Evolutionary conservation across 1,284 basidiomycete species (phyloP), one percentile per base, ranked within the genome.

Genomic region (Ustilago trichophora): DNA sequence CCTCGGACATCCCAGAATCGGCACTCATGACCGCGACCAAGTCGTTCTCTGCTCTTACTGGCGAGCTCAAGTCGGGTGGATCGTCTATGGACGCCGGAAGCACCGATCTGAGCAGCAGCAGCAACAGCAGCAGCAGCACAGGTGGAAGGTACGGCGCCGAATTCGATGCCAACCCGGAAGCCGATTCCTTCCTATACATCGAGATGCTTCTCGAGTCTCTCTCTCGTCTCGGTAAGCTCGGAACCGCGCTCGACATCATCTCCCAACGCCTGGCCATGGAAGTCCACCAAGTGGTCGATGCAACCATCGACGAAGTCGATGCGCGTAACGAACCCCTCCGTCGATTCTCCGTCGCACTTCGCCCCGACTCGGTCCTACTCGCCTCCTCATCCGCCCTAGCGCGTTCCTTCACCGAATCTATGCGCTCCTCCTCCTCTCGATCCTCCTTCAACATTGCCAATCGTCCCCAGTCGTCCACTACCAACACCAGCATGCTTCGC

Each of bases 181-280:
- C 88, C 16, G 92, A 98, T 81, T 93, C 92, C 0, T 99, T 97
- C 82, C 83, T 88, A 5, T 98, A 98, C 81, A 90, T 98, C 70
- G 96, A 98, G 83, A 92, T 89, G 16, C 85, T 99, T 3, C 85
- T 98, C 18, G 96, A 99, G 82, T 91, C 93, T 10, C 85, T 98
- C 10, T 90, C 93, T 10, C 89, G 92, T 3, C 85, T 99, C 8
- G 95, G 94, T 13, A 91, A 91, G 80, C 85, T 98, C 0, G 91
- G 92, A 3, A 87, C 85, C 44, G 92, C 89, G 6, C 84, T 98
- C 24, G 96, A 99, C 76, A 87, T 87, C 34, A 85, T 98, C 27
- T 85, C 88, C 1, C 94, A 98, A 82, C 87, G 94, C 32, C 84
- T 96, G 6, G 87, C 91, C 1, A 85, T 87, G 43, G 96, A 99